A percentile compares a stretch with the other conserved stretches of the same genome.
These are phyloP conservation scores for Eucalyptus tenuipes DNA, from an alignment of 345 rosid genomes.

Conservation along the genomic window DNA sequence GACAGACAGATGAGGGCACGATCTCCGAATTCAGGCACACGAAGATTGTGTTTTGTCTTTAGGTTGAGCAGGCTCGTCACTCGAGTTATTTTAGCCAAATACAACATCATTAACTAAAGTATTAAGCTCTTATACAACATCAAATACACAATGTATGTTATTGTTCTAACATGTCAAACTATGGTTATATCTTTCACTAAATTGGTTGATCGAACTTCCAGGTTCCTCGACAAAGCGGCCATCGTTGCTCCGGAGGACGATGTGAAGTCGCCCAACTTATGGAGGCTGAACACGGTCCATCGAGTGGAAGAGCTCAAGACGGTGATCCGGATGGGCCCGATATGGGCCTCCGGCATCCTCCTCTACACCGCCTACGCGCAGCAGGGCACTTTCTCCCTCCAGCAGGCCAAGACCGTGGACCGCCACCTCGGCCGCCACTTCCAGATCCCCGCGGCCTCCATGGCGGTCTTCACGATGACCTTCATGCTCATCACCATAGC, in stretches of 20 bases:
- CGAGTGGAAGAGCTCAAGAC: conserved; percentile 83
- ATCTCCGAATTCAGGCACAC: not conserved
- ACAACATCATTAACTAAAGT: not conserved
- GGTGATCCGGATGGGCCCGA: conserved; percentile 78
- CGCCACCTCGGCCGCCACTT: conserved; percentile 62
- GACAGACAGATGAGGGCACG: not conserved
- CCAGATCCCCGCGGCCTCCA: conserved; percentile 77
- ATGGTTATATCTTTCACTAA: not conserved
- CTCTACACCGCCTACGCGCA: conserved; percentile 72
- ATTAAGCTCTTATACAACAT: not conserved
- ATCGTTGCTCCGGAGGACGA: conserved; percentile 43
- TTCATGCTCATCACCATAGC: conserved; percentile 64
- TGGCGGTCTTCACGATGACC: conserved; percentile 75
- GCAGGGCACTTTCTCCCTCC: conserved; percentile 67
- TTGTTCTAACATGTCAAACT: not conserved
- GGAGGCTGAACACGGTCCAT: conserved; percentile 79
- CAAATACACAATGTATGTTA: not conserved
- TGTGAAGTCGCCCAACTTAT: conserved; percentile 33
- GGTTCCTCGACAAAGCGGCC: conserved; percentile 85
- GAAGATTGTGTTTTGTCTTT: not conserved
- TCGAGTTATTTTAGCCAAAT: not conserved
- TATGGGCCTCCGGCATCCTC: conserved; percentile 82
- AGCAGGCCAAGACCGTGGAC: conserved; percentile 84
- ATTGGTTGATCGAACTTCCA: not conserved
- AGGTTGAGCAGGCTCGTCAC: not conserved